Base-by-base conservation (phyloP, 352 stramenopile species). In the Phytopythium litorale region DNA sequence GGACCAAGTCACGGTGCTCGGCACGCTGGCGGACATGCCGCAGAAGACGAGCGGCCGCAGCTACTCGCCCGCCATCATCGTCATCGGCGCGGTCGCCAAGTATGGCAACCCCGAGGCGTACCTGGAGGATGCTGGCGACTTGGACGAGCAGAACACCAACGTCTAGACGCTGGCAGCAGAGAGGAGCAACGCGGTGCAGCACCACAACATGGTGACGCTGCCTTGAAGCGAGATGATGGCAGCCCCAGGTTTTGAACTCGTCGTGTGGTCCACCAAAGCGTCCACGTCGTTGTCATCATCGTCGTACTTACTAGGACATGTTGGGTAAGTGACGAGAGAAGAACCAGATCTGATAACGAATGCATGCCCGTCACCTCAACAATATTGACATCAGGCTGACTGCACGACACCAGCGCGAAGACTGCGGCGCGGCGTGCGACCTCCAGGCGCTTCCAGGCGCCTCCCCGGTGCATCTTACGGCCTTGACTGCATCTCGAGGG, bases 41-140 rank as follows among this genome's bases (percentile, higher is more conserved):
- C 61, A 63, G 16, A 82, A 75, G 56, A 79, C 64, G 15, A 75
- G 69, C 23, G 73, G 62, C 4, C 73, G 78, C 49, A 88, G 81
- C 57, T 88, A 88, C 67, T 90, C 81, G n/a, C 81, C 79, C 13
- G 81, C 81, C 11, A 91, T 91, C 63, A 76, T 88, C 56, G 79
- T 88, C 13, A 77, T 88, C 51, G 81, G 79, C 33, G 66, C 70
- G 9, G 77, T 91, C 15, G 77, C 79, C 16, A 81, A 82, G 59
- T 91, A 84, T 52, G 79, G 66, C 12, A 71, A 87, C 62, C 37
- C 81, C 0, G 67, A 82, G 53, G 67, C 75, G 56, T 89, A 88
- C 52, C 50, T 89, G 37, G 74, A 87, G 30, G 78, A 86, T 23
- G 71, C 68, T 35, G 75, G 72, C 37, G 71, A 81, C 51, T 8